Evolutionary conservation across 495 filamentous ascomycete genomes (phyloP), one percentile per base, ranked within the genome.

Genomic region (Penicillium turbatum): DNA sequence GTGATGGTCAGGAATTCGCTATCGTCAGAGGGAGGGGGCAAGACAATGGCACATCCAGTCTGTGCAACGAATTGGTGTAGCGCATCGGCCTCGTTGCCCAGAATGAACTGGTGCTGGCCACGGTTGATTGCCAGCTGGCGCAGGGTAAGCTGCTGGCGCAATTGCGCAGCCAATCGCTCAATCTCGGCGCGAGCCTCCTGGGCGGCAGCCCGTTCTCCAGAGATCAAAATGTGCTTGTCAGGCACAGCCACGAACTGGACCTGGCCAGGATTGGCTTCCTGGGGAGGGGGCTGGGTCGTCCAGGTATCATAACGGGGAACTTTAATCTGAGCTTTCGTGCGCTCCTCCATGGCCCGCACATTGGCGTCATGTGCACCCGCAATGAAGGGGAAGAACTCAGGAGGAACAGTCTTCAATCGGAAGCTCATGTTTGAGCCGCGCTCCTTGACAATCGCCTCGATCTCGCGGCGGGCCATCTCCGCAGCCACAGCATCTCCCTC

Each of bases 341-440:
- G 78, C 53, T 85, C 71, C 68, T 96, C 88, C 34, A 96, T 77
- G 34, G 79, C 79, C 36, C 81, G 78, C 54, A 88, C 71, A 40
- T 80, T 73, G 30, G 75, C 72, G 62, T 90, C 87, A 63, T 92
- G 82, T 12, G 88, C 82, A 21, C 92, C 92, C 21, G 88, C 86
- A 66, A 99, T 88, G 75, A 97, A 97, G 12, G 92, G 95, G 71
- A 90, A 99, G 67, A 89, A 95, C 65, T 96, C 90, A 16, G 92
- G 84, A 2, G 92, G 92, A 53, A 97, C 86, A 13, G 86, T 80
- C 67, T 84, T 86, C 54, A 98, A 67, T 32, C 84, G 83, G 29
- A 89, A 69, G 69, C 79, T 92, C 63, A 92, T 85, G 60, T 83
- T 90, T 15, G 90, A 86, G 15, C 86, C 85, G 24, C 88, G 86